Percentiles rank a stretch among this genome's conserved stretches.
phyloP scores from a whole-genome alignment of 2,329 filamentous ascomycete genomes.

The Alternaria triticimaculans region DNA sequence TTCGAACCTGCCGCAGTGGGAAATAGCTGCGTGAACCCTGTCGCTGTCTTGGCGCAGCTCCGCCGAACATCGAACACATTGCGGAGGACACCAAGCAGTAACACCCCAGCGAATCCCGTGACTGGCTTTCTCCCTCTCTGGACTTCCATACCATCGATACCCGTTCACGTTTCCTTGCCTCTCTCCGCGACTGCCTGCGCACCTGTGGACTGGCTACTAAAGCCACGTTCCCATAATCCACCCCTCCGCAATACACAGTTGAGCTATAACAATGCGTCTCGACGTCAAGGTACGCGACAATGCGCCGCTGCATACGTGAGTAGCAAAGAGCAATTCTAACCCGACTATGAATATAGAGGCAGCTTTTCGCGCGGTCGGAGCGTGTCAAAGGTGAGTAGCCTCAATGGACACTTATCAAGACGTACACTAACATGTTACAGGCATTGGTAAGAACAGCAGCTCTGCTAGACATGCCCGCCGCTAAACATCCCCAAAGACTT shows the following conservation, averaged over 20 bases:
- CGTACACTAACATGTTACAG: constrained; percentile 36
- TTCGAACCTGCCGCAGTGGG: constrained; percentile 26
- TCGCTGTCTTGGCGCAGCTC: constrained; percentile 34
- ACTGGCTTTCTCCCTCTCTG: not conserved
- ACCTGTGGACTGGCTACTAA: constrained; percentile 44
- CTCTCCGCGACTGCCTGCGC: constrained; percentile 19
- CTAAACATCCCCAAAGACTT: constrained; percentile 75
- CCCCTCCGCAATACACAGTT: constrained; percentile 38
- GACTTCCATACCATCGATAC: not conserved
- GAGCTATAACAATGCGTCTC: constrained; percentile 50
- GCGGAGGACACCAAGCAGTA: constrained; percentile 15
- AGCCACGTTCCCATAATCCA: constrained; percentile 47
- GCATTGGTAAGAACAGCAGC: constrained; percentile 41
- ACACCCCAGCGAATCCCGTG: not conserved
- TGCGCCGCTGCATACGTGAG: not conserved
- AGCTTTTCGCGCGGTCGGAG: constrained; percentile 88
- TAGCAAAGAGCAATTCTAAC: constrained; percentile 43
- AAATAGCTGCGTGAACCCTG: constrained; percentile 34
- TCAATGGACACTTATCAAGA: constrained; percentile 1
- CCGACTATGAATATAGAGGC: constrained; percentile 64
- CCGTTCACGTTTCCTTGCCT: not conserved
- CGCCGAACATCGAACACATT: constrained; percentile 35
- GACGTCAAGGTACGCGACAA: constrained; percentile 52
- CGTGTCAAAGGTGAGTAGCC: constrained; percentile 72
- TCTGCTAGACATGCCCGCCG: not conserved